Evolutionary conservation across 1,284 basidiomycete genomes (phyloP).

Genomic region (Cronartium ribicola): DNA sequence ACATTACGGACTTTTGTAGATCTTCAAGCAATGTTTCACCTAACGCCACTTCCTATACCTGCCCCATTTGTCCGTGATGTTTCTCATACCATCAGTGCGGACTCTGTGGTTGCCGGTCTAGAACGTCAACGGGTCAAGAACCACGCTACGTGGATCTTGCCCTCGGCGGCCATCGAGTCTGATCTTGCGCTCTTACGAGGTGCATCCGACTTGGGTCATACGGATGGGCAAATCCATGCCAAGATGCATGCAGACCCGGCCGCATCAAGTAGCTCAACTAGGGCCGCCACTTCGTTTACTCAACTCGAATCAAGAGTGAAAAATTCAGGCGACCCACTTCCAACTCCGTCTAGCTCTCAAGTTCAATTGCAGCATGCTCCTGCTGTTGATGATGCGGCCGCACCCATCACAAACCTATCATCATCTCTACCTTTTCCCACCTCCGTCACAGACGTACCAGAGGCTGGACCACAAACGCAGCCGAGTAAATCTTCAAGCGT

Average conservation of each 20-base stretch:
- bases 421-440: neutral
- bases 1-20: neutral
- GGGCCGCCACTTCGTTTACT: neutral
- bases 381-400: neutral
- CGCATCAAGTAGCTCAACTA: neutral
- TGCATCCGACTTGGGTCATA: neutral
- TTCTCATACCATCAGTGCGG: neutral
- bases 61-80: neutral
- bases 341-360: neutral
- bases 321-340: neutral
- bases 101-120: neutral
- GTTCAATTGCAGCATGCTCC: neutral
- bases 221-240: neutral
- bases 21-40: conserved; percentile 36
- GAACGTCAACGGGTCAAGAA: neutral
- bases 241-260: neutral
- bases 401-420: neutral
- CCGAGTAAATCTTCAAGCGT: neutral
- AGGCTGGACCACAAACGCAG: neutral
- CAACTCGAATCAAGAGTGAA: neutral
- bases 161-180: neutral
- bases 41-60: conserved; percentile 16
- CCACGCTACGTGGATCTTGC: neutral
- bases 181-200: neutral
- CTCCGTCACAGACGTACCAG: neutral